Conservation (phyloP, 2,329 filamentous ascomycete genomes). For the Ascochyta rabiei region DNA sequence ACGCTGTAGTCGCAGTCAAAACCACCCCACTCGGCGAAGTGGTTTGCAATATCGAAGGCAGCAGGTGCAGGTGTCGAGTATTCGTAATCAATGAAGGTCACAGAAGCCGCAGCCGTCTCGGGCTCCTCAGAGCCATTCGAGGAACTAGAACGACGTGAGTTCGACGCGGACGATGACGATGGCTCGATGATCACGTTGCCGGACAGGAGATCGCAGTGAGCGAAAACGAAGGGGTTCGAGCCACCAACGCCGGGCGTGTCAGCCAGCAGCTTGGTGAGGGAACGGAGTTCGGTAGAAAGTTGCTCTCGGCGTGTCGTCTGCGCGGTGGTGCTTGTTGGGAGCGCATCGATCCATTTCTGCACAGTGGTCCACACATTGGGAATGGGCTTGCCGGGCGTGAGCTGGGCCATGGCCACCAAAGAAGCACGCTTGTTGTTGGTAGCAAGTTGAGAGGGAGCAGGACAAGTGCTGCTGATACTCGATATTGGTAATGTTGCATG, state of each 20-base stretch:
- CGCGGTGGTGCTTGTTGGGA: constrained; percentile 74
- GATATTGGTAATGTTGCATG: constrained; percentile 73
- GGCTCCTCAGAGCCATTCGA: constrained; percentile 40
- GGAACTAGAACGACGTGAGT: constrained; percentile 41
- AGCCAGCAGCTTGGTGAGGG: constrained; percentile 73
- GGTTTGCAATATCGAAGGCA: constrained; percentile 95
- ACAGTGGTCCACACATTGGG: constrained; percentile 94
- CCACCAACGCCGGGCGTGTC: constrained; percentile 75
- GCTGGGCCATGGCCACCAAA: constrained; percentile 43
- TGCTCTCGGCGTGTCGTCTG: constrained; percentile 70
- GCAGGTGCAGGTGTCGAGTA: constrained; percentile 94
- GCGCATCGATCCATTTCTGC: constrained; percentile 90
- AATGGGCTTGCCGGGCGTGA: constrained; percentile 70
- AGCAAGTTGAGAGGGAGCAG: constrained; percentile 38
- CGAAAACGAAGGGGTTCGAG: constrained; percentile 79
- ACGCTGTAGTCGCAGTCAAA: constrained; percentile 91
- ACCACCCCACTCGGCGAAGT: constrained; percentile 97
- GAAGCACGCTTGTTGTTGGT: constrained; percentile 45
- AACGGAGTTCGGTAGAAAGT: constrained; percentile 76
- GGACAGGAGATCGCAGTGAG: constrained; percentile 93
- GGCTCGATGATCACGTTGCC: constrained; percentile 92
- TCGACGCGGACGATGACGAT: constrained; percentile 42
- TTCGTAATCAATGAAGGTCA: constrained; percentile 93
- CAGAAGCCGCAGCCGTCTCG: constrained; percentile 38
- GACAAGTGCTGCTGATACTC: constrained; percentile 53